These are phyloP conservation scores for Dunaliella primolecta DNA, from an alignment of 139 green algal genomes.

Conservation along the genomic window DNA sequence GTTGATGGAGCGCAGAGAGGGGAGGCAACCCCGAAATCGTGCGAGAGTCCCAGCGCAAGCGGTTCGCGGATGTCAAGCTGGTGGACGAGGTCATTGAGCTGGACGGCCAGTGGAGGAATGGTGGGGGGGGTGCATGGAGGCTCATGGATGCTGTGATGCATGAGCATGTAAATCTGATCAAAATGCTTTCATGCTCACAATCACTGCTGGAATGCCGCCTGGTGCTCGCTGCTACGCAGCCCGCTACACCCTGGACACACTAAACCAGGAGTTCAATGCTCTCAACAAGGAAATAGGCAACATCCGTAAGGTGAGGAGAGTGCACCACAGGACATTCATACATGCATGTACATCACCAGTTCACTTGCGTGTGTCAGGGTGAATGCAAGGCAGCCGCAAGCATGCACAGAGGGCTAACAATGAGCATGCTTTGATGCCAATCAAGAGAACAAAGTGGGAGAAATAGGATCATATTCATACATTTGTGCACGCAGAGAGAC, in stretches of 20 bases:
- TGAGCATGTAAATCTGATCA: not conserved
- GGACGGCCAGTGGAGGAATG: slow-evolving; percentile 83
- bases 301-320: slow-evolving; percentile 61
- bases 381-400: too few relatives aligned
- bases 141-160: not conserved
- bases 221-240: slow-evolving; percentile 45
- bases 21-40: slow-evolving; percentile 93
- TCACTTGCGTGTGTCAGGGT: too few relatives aligned
- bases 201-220: too few relatives aligned
- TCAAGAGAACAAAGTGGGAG: too few relatives aligned
- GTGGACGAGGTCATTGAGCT: slow-evolving; percentile 93
- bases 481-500: too few relatives aligned
- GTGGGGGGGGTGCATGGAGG: slow-evolving; percentile 32
- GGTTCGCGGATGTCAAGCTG: slow-evolving; percentile 76
- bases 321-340: too few relatives aligned
- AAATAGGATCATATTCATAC: too few relatives aligned
- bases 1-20: slow-evolving; percentile 69
- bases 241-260: slow-evolving; percentile 71
- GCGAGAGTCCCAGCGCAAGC: slow-evolving; percentile 84
- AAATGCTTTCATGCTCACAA: too few relatives aligned
- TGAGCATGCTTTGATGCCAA: not conserved
- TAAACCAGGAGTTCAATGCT: slow-evolving; percentile 92
- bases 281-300: slow-evolving; percentile 86
- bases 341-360: too few relatives aligned
- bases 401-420: not conserved